phyloP scores from a whole-genome alignment of 2,329 filamentous ascomycete species.

The Penicillium crustosum region DNA sequence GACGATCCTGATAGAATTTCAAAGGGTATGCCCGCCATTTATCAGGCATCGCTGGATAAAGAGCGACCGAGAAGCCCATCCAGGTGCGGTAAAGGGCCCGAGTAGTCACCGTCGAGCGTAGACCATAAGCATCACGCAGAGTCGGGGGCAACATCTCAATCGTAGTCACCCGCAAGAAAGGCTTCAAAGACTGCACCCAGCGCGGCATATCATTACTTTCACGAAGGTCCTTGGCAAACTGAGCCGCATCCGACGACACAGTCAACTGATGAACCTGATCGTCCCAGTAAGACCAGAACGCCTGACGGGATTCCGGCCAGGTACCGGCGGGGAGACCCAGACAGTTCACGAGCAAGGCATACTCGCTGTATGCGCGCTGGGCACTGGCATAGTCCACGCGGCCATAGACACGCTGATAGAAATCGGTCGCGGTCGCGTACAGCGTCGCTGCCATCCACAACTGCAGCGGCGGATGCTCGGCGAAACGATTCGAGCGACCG shows the following conservation, averaged over 20 bases:
- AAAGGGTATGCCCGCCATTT: conserved; percentile 33
- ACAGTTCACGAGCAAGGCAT: conserved; percentile 28
- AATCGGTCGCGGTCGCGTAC: conserved; percentile 38
- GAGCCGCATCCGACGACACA: conserved; percentile 32
- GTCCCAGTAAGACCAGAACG: conserved; percentile 42
- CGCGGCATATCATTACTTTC: conserved; percentile 29
- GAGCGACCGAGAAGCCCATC: conserved; percentile 35
- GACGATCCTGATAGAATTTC: conserved; percentile 33
- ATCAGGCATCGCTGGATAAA: conserved; percentile 36
- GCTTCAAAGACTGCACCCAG: conserved; percentile 33
- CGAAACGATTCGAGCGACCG: conserved; percentile 26
- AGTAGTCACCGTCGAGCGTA: conserved; percentile 30
- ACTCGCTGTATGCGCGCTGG: conserved; percentile 34
- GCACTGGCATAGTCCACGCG: conserved; percentile 33
- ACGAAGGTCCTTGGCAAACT: conserved; percentile 31
- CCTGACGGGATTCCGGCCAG: conserved; percentile 34
- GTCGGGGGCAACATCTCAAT: conserved; percentile 38
- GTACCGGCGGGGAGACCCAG: conserved; percentile 29
- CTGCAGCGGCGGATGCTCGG: conserved; percentile 23
- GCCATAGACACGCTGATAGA: conserved; percentile 40
- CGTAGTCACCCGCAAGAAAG: conserved; percentile 33
- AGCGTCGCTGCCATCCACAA: conserved; percentile 39
- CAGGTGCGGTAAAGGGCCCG: conserved; percentile 31
- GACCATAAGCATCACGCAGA: conserved; percentile 35
- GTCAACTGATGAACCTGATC: conserved; percentile 29